Conservation (phyloP, 83 land plant species). For the Isoetes engelmannii region DNA sequence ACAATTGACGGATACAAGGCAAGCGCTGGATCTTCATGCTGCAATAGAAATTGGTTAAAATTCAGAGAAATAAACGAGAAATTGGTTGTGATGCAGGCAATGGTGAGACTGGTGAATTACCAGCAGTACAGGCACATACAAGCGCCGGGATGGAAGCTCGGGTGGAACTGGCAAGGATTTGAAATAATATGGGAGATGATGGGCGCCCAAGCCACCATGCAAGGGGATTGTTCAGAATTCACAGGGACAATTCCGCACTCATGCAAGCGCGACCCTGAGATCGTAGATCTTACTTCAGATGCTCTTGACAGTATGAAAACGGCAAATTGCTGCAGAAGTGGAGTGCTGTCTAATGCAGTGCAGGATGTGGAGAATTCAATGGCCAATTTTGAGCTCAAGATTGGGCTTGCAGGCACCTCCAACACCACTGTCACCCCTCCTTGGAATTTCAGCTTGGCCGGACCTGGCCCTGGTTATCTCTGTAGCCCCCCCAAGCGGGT, state of each 20-base stretch:
- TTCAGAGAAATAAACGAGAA: too few relatives aligned
- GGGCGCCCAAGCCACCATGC: conserved; percentile 67
- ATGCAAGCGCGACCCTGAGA: conserved; percentile 39
- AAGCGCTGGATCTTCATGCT: too few relatives aligned
- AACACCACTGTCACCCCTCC: conserved; percentile 56
- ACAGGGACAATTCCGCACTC: conserved; percentile 36
- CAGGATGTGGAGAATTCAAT: conserved; percentile 31
- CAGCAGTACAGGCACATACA: conserved; percentile 59
- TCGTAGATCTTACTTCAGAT: conserved; percentile 46
- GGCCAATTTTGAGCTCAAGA: conserved; percentile 50
- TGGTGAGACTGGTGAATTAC: conserved; percentile 39
- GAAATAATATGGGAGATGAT: conserved; percentile 70
- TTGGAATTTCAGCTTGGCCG: conserved; percentile 44
- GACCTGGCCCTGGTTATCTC: conserved; percentile 59
- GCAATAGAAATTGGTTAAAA: too few relatives aligned
- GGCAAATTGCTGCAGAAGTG: conserved; percentile 57
- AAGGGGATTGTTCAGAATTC: conserved; percentile 49
- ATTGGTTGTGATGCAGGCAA: conserved; percentile 27
- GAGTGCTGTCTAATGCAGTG: conserved; percentile 37
- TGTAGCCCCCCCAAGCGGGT: conserved; percentile 51
- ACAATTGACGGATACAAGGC: too few relatives aligned
- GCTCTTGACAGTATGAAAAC: conserved; percentile 35
- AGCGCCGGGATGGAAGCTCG: conserved; percentile 56
- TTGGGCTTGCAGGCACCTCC: conserved; percentile 50
- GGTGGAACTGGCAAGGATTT: conserved; percentile 70